phyloP scores from a whole-genome alignment of 2,329 filamentous ascomycete genomes.

The Arthrobotrys megalospora region DNA sequence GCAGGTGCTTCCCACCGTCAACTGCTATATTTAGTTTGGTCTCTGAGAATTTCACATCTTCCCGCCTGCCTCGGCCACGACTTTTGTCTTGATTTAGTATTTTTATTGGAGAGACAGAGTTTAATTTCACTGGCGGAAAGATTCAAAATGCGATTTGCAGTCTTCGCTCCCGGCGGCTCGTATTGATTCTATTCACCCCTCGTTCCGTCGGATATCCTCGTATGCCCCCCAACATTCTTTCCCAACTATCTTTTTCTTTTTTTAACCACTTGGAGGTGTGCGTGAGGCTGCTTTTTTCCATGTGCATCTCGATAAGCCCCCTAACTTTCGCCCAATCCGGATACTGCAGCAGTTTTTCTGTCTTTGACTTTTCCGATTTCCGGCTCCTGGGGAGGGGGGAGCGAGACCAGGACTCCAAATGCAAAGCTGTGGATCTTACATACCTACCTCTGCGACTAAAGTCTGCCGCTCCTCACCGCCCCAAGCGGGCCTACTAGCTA shows the following conservation, averaged over 20 bases:
- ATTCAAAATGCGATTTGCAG: constrained; percentile 27
- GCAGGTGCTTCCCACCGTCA: constrained; percentile 29
- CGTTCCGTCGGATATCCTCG: constrained; percentile 41
- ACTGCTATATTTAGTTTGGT: constrained; percentile 53
- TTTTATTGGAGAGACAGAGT: constrained; percentile 1
- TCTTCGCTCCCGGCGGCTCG: constrained; percentile 29
- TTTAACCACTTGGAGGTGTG: constrained; percentile 13
- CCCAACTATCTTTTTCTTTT: constrained; percentile 15
- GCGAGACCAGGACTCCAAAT: not conserved
- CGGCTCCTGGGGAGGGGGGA: not conserved
- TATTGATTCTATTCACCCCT: constrained; percentile 33
- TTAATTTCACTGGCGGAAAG: constrained; percentile 24
- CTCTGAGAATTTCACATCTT: constrained; percentile 11
- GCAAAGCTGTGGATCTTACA: not conserved
- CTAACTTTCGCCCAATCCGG: constrained; percentile 35
- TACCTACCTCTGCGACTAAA: constrained; percentile 17
- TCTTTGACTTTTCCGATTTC: not conserved
- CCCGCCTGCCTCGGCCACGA: constrained; percentile 1
- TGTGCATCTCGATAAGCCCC: constrained; percentile 41
- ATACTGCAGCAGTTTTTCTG: constrained; percentile 15
- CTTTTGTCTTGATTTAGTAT: not conserved
- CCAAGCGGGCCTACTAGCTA: constrained; percentile 22
- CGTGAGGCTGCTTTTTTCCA: constrained; percentile 33
- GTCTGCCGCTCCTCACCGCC: constrained; percentile 24
- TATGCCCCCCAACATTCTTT: constrained; percentile 17